Conservation (phyloP, 108 stramenopile genomes). For the Aureococcus anophagefferens region DNA sequence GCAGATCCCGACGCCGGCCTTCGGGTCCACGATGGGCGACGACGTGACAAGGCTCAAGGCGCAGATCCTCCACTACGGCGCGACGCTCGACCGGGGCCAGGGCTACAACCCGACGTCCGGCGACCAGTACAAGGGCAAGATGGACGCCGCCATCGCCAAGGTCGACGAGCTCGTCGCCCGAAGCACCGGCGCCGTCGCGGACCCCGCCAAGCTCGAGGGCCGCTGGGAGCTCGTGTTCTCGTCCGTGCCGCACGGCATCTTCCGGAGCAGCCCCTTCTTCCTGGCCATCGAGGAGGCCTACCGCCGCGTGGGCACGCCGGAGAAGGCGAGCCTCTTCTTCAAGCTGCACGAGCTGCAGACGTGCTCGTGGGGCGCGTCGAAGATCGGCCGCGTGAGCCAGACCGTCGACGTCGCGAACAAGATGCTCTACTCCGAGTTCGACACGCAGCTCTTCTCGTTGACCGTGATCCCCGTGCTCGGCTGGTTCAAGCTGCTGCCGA, state of each 20-base stretch:
- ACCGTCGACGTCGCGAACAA: conserved; percentile 43
- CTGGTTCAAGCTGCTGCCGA: conserved; percentile 81
- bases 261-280: conserved; percentile 71
- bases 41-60: conserved; percentile 30
- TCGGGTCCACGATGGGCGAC: background rate
- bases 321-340: conserved; percentile 79
- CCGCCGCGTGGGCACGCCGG: conserved; percentile 2
- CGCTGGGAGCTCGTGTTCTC: conserved; percentile 76
- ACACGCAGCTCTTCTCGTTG: conserved; percentile 63
- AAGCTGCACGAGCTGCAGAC: conserved; percentile 86
- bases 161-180: conserved; percentile 47
- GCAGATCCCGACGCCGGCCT: too few relatives aligned
- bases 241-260: conserved; percentile 73
- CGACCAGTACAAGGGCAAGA: conserved; percentile 55
- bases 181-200: background rate
- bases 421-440: conserved; percentile 65
- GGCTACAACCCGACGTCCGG: conserved; percentile 75
- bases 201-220: conserved; percentile 30
- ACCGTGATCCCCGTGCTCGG: conserved; percentile 81
- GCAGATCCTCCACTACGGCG: conserved; percentile 53
- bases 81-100: conserved; percentile 73
- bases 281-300: conserved; percentile 73
- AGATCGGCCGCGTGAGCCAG: conserved; percentile 79
- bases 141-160: conserved; percentile 50
- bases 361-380: conserved; percentile 71